Evolutionary conservation across 768 basidiomycete genomes (phyloP).

Genomic region (Cystofilobasidium macerans): DNA sequence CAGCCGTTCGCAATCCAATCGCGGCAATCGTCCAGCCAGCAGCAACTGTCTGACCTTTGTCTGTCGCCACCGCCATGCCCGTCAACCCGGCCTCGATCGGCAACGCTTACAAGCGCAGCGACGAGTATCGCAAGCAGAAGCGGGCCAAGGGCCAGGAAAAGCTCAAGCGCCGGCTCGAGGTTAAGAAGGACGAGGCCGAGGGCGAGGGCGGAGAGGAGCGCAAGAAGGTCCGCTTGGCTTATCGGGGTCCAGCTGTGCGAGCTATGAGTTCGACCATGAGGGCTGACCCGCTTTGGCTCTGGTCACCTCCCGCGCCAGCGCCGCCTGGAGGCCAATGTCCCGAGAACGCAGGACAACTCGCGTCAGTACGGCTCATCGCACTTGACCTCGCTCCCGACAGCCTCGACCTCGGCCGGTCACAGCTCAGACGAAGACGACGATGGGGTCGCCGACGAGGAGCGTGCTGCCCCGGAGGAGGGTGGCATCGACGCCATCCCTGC

Average conservation of each 20-base stretch:
- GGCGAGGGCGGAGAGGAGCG: constrained; percentile 39
- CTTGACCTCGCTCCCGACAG: constrained; percentile 38
- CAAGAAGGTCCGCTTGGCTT: constrained; percentile 70
- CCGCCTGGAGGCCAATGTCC: constrained; percentile 73
- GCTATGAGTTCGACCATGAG: too few relatives aligned
- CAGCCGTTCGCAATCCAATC: too few relatives aligned
- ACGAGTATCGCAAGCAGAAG: constrained; percentile 60
- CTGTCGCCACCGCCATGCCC: constrained; percentile 14
- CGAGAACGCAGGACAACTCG: constrained; percentile 84
- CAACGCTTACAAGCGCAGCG: constrained; percentile 81
- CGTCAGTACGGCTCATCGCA: constrained; percentile 54
- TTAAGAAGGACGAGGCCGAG: constrained; percentile 32
- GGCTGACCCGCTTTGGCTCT: constrained; percentile 2
- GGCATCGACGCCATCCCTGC: constrained; percentile 25
- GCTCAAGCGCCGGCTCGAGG: constrained; percentile 63
- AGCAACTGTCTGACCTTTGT: too few relatives aligned
- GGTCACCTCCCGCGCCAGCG: constrained; percentile 44
- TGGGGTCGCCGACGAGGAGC: constrained; percentile 10
- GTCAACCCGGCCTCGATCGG: constrained; percentile 45
- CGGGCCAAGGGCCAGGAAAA: constrained; percentile 69
- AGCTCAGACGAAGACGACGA: constrained; percentile 25
- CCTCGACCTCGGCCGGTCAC: constrained; percentile 15
- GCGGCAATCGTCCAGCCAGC: too few relatives aligned
- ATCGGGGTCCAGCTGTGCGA: background rate
- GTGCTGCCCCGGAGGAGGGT: constrained; percentile 1